Evolutionary conservation across 2,329 filamentous ascomycete species (phyloP).

Genomic region (Bipolaris victoriae): DNA sequence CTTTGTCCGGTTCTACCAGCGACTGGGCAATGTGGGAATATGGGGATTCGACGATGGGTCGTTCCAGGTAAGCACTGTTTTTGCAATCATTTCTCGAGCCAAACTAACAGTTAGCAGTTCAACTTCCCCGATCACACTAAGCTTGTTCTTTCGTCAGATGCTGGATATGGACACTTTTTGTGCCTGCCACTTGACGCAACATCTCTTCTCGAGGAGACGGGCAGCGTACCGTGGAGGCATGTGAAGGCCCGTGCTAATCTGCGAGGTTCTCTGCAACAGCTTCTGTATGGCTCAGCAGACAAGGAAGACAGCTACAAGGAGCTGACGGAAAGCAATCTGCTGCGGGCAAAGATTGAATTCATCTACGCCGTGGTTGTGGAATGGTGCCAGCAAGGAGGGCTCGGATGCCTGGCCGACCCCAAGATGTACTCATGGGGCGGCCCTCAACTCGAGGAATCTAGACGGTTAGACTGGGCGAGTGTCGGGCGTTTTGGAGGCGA

Average conservation of each 20-base stretch:
- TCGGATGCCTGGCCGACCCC: slow-evolving; percentile 60
- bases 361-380: slow-evolving; percentile 71
- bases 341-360: slow-evolving; percentile 76
- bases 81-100: neutral
- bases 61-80: slow-evolving; percentile 65
- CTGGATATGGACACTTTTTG: slow-evolving; percentile 79
- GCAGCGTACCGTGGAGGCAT: slow-evolving; percentile 67
- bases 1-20: slow-evolving; percentile 81
- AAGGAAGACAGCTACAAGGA: slow-evolving; percentile 60
- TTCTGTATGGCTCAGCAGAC: slow-evolving; percentile 66
- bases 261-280: slow-evolving; percentile 73
- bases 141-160: slow-evolving; percentile 75
- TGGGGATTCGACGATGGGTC: slow-evolving; percentile 83
- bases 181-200: slow-evolving; percentile 75
- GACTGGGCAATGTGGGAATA: slow-evolving; percentile 79
- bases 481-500: slow-evolving; percentile 58
- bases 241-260: slow-evolving; percentile 73
- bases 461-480: slow-evolving; percentile 56
- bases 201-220: slow-evolving; percentile 66
- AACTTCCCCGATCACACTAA: slow-evolving; percentile 92
- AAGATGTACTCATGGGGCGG: slow-evolving; percentile 53
- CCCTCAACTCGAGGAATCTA: slow-evolving; percentile 51
- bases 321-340: slow-evolving; percentile 70
- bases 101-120: slow-evolving; percentile 60
- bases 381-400: slow-evolving; percentile 72